Conservation (phyloP, 257 asterid genomes). For the Rubia yunnanensis region DNA sequence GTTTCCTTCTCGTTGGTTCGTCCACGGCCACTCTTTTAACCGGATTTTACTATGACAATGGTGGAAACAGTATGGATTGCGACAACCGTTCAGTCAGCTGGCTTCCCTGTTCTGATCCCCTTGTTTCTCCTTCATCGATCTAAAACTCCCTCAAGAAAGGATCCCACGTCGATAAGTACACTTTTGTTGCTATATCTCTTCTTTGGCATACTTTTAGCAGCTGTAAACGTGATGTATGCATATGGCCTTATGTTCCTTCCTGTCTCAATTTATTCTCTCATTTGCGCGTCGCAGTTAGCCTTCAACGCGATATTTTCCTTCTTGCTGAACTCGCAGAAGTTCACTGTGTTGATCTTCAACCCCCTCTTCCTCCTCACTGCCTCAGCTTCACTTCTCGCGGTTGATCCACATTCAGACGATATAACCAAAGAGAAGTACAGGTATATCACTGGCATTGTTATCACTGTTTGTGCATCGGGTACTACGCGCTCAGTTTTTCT, state of each 20-base stretch:
- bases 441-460: constrained; percentile 22
- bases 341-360: constrained; percentile 26
- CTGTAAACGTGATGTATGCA: constrained; percentile 26
- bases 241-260: constrained; percentile 27
- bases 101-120: constrained; percentile 27
- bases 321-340: constrained; percentile 26
- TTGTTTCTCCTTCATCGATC: constrained; percentile 9
- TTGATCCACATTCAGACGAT: constrained; percentile 19
- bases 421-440: neutral
- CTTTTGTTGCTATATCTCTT: constrained; percentile 17
- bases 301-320: constrained; percentile 29
- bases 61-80: constrained; percentile 40
- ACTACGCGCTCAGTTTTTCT: constrained; percentile 18
- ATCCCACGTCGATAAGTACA: neutral
- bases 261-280: constrained; percentile 33
- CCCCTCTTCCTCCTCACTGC: constrained; percentile 28
- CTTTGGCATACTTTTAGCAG: constrained; percentile 24
- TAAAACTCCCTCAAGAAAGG: neutral
- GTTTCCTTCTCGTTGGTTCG: constrained; percentile 22
- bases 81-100: constrained; percentile 25
- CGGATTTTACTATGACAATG: constrained; percentile 26
- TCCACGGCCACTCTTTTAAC: constrained; percentile 27
- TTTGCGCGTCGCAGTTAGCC: constrained; percentile 34
- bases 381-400: constrained; percentile 30
- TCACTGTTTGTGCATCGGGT: constrained; percentile 27